Evolutionary conservation across 306 rosid species (phyloP).

Genomic region (Medicago lupulina): DNA sequence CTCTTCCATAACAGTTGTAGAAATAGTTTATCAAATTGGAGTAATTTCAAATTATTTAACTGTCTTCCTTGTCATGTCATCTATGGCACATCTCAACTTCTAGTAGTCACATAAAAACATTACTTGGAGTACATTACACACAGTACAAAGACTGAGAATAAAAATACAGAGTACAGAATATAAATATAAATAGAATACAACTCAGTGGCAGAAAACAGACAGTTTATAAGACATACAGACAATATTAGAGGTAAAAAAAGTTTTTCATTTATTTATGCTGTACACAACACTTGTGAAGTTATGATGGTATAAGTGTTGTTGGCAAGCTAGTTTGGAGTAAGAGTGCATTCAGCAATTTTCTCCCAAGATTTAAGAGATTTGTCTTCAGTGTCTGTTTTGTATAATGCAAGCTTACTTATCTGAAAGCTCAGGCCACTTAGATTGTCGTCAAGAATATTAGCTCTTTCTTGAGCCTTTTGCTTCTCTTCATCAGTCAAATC

Average conservation of each 20-base stretch:
- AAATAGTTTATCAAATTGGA: not conserved
- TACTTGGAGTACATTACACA: not conserved
- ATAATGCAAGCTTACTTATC: slow-evolving; percentile 70
- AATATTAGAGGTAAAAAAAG: too few relatives aligned
- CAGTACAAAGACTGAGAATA: not conserved
- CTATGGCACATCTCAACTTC: not conserved
- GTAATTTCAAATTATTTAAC: not conserved
- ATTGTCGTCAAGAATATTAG: slow-evolving; percentile 55
- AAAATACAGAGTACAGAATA: not conserved
- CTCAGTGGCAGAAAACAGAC: not conserved
- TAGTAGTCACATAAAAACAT: not conserved
- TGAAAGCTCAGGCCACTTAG: slow-evolving; percentile 64
- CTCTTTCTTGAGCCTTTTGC: slow-evolving; percentile 65
- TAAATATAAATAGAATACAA: not conserved
- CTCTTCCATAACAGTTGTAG: not conserved
- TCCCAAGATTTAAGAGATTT: slow-evolving; percentile 81
- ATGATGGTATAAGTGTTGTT: not conserved
- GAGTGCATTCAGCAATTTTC: slow-evolving; percentile 71
- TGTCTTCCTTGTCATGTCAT: too few relatives aligned
- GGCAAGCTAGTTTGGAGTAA: slow-evolving; percentile 52
- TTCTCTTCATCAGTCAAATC: slow-evolving; percentile 78
- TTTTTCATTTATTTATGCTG: not conserved
- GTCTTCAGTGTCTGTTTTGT: slow-evolving; percentile 80
- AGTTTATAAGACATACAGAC: not conserved
- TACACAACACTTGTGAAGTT: slow-evolving; percentile 8